Base-by-base conservation (phyloP, 352 stramenopile genomes). In the Phytopythium montanum region DNA sequence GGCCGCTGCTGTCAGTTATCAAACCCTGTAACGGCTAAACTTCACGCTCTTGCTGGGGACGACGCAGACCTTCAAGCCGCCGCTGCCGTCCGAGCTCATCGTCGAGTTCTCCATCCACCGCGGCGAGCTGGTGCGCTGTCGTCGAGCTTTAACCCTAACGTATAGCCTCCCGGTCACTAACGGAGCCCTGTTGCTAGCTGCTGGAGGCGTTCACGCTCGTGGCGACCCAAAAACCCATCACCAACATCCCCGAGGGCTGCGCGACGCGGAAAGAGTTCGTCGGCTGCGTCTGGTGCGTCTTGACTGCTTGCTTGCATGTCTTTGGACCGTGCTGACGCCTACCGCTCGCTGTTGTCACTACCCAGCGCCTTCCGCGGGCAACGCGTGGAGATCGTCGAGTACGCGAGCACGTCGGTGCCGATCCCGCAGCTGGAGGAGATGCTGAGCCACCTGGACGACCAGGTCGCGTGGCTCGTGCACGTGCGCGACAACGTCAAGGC, bases 41-140 rank as follows among this genome's bases (percentile, higher is more conserved):
- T n/a, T n/a, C n/a, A 49, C 42, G 7, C 42, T 18, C n/a, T 28
- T 49, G 42, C 2, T 12, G 42, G n/a, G 6, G 13, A 19, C 28
- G 12, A 19, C 28, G 12, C 44, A 90, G 80, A 78, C 69, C 18
- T 95, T 94, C 62, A 87, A 92, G 59, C 75, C 86, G 6, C 50
- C 70, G 38, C 68, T 95, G 23, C 84, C 84, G 10, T 72, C 73
- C 1, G 84, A 93, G 62, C 68, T 94, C 25, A 75, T 93, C 18
- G 76, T 95, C 25, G 86, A 95, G 38, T 92, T 94, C 55, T 95
- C 86, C 10, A 81, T 95, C 39, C 79, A 93, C 52, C 80, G 82
- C 19, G 86, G 81, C 33, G 81, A 92, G 64, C 52, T 95, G 71
- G 84, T 95, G 53, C 23, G 65, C n/a, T n/a, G n/a, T n/a, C n/a